Conservation (phyloP, 208 protist genomes). For the Wallacemonas sp. region DNA sequence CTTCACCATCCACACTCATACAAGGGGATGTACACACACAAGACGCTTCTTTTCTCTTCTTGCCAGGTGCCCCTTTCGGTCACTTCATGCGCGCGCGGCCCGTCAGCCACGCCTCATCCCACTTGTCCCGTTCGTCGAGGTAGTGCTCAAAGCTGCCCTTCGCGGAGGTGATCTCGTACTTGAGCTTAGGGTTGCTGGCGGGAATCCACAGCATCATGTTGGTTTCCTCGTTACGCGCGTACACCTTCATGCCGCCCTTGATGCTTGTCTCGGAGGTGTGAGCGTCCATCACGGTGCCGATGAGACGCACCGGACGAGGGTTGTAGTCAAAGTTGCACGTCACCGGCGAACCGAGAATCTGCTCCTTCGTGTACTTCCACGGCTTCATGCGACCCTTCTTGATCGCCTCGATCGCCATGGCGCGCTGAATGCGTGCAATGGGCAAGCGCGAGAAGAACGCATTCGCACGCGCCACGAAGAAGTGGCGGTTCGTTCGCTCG, state of each 20-base stretch:
- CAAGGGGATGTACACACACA: not conserved
- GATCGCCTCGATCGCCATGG: slow-evolving; percentile 83
- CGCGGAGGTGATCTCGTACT: slow-evolving; percentile 79
- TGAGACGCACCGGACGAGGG: slow-evolving; percentile 83
- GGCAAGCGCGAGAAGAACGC: slow-evolving; percentile 89
- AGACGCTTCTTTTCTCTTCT: not conserved
- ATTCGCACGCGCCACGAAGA: slow-evolving; percentile 85
- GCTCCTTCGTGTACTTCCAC: slow-evolving; percentile 91
- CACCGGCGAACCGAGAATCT: slow-evolving; percentile 82
- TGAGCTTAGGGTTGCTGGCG: slow-evolving; percentile 85
- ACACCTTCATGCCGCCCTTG: slow-evolving; percentile 90
- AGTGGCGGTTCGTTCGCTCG: slow-evolving; percentile 86
- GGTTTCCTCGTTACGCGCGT: slow-evolving; percentile 86
- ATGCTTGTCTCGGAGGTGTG: slow-evolving; percentile 88
- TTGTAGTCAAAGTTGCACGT: slow-evolving; percentile 92
- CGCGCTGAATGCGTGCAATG: slow-evolving; percentile 81
- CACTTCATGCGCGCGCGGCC: slow-evolving; percentile 87
- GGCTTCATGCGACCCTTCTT: slow-evolving; percentile 82
- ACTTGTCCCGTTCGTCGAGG: slow-evolving; percentile 87
- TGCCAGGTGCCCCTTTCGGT: not conserved
- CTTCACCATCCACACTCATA: no score
- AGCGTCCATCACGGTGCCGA: slow-evolving; percentile 90
- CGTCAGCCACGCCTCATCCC: slow-evolving; percentile 92
- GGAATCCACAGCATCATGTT: slow-evolving; percentile 93
- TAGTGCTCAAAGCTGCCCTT: slow-evolving; percentile 90